Percentiles rank a stretch among this genome's conserved stretches.
phyloP scores from a whole-genome alignment of 257 asterid species.

The Phtheirospermum japonicum region DNA sequence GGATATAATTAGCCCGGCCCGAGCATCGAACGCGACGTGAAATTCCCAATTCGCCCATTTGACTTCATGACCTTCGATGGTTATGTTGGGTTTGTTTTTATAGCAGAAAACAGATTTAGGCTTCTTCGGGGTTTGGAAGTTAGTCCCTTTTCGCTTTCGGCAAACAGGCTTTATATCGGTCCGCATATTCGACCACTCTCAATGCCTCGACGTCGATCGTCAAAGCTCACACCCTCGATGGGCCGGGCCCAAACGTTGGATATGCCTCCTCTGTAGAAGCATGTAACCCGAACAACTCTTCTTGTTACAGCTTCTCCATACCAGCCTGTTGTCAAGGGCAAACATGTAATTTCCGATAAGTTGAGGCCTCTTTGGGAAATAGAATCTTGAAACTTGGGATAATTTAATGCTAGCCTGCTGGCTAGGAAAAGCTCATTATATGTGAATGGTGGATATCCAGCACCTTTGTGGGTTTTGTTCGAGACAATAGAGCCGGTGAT shows the following conservation, averaged over 20 bases:
- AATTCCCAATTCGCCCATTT: slow-evolving; percentile 68
- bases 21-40: slow-evolving; percentile 56
- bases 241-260: slow-evolving; percentile 74
- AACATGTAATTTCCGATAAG: slow-evolving; percentile 56
- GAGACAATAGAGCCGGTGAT: slow-evolving; percentile 33
- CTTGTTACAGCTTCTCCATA: slow-evolving; percentile 50
- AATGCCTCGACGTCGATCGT: slow-evolving; percentile 47
- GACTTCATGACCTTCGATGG: slow-evolving; percentile 40
- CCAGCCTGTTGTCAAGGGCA: slow-evolving; percentile 68
- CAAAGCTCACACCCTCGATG: slow-evolving; percentile 49
- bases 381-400: slow-evolving; percentile 49
- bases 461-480: slow-evolving; percentile 40
- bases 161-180: slow-evolving; percentile 37
- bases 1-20: slow-evolving; percentile 63
- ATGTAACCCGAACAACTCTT: slow-evolving; percentile 48
- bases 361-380: slow-evolving; percentile 54
- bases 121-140: slow-evolving; percentile 40
- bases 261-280: slow-evolving; percentile 59
- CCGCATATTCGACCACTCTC: slow-evolving; percentile 41
- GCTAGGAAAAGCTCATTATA: slow-evolving; percentile 46
- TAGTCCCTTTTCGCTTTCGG: slow-evolving; percentile 50
- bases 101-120: slow-evolving; percentile 29
- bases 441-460: slow-evolving; percentile 63
- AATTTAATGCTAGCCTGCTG: slow-evolving; percentile 35
- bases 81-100: slow-evolving; percentile 30